Conservation (phyloP, 352 stramenopile genomes). For the Pythium brassicae region DNA sequence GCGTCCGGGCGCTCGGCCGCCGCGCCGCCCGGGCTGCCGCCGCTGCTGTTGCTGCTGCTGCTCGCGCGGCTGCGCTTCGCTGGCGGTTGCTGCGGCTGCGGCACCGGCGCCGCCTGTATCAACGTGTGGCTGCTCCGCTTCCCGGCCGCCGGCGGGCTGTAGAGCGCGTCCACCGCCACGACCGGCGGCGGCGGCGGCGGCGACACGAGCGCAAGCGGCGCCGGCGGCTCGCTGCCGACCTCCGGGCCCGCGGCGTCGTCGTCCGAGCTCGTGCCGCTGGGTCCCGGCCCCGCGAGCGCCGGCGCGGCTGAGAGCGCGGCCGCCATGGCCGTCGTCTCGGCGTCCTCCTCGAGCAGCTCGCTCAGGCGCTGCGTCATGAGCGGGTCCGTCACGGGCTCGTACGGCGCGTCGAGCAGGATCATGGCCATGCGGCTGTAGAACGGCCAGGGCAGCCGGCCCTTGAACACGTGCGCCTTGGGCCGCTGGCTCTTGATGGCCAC, state of each 20-base stretch:
- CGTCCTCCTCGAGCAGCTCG: slow-evolving; percentile 15
- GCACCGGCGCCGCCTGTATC: no score
- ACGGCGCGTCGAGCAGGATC: slow-evolving; percentile 29
- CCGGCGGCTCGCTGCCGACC: neutral
- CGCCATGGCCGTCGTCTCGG: neutral
- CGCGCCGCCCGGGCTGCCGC: slow-evolving; percentile 1
- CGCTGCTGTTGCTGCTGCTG: slow-evolving; percentile 2
- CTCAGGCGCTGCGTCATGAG: slow-evolving; percentile 18
- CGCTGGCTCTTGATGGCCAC: slow-evolving; percentile 28
- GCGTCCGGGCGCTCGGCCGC: slow-evolving; percentile 1
- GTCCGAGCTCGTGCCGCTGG: neutral
- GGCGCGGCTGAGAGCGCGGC: no score
- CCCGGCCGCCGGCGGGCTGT: neutral
- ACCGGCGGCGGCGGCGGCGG: neutral
- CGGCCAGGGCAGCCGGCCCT: slow-evolving; percentile 49
- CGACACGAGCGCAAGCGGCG: neutral
- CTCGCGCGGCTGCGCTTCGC: neutral
- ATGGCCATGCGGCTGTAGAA: slow-evolving; percentile 42
- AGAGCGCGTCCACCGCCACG: neutral
- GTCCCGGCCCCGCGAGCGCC: neutral
- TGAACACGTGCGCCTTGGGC: slow-evolving; percentile 51
- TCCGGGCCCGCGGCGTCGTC: neutral
- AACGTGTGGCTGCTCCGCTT: no score
- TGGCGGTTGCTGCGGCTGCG: no score
- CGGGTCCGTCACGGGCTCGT: slow-evolving; percentile 11